Evolutionary conservation across 495 filamentous ascomycete species (phyloP), one percentile per base, ranked within the genome.

Genomic region (Aspergillus conjunctus): DNA sequence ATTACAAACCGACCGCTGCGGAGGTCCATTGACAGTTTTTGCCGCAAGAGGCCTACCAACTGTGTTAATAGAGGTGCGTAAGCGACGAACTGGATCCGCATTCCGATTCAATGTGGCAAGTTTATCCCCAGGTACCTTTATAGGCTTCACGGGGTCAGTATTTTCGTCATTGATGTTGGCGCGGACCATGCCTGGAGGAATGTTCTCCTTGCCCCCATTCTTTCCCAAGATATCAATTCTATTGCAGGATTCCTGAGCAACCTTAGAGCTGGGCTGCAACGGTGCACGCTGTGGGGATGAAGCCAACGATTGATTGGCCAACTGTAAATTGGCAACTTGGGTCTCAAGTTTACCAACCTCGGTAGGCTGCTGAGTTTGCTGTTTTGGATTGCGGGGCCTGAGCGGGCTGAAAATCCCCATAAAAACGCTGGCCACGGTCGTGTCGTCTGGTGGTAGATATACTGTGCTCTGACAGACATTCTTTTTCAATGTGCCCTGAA

Each of bases 121-220:
- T 17, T 48, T 52, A 8, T 56, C 56, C 26, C 20, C n/a, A 45
- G 30, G 6, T 32, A 26, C 22, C 32, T 43, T 51, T 7, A 60
- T 54, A 15, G 39, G 21, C 30, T 68, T 71, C 8, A 37, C 48
- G 5, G 43, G 9, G 18, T 33, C 54, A 26, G 22, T 50, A 8
- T 44, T 37, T 31, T 74, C 72, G 7, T 61, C 59, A 12, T 66
- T 68, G 55, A 51, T 21, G 5, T 63, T 59, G 14, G 54, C 18
- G 1, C 68, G 11, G 22, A 49, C 6, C 37, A 57, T 50, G 2
- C 77, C 78, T 6, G 77, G 78, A 4, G 78, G 78, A 1, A 79
- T 67, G 17, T 81, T 83, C 56, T 81, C 80, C 39, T 83, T 83
- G 34, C 79, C 80, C 0, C 74, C 73, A 58, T 76, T 76, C 51